Evolutionary conservation across 495 filamentous ascomycete species (phyloP).

Genomic region (Jackrogersella multiformis): DNA sequence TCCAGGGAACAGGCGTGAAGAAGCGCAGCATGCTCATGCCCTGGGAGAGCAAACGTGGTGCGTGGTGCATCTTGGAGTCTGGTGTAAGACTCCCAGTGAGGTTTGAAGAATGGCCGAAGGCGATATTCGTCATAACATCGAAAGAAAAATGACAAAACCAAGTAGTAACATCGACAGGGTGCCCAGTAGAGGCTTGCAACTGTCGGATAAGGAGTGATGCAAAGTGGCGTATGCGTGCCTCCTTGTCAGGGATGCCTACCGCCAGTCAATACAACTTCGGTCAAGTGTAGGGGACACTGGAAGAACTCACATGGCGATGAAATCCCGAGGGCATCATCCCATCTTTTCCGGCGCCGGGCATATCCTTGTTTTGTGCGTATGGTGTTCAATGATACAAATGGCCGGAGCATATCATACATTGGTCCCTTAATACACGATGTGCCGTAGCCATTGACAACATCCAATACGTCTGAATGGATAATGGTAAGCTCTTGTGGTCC

Average conservation of each 20-base stretch:
- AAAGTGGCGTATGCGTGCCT: neutral
- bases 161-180: neutral
- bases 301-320: too few species aligned
- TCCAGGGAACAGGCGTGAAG: neutral
- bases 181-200: neutral
- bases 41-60: neutral
- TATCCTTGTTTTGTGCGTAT: neutral
- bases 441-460: neutral
- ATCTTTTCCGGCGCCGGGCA: neutral
- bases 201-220: neutral
- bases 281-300: too few species aligned
- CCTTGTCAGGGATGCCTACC: neutral
- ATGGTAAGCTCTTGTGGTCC: neutral
- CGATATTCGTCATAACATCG: neutral
- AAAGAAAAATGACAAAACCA: neutral
- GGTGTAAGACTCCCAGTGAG: too few species aligned
- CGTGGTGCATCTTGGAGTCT: neutral
- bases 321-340: neutral
- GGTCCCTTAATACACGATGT: neutral
- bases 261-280: too few species aligned
- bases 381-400: neutral
- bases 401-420: neutral
- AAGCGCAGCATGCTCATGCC: neutral
- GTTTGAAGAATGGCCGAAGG: neutral
- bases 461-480: neutral